phyloP scores from a whole-genome alignment of 148 eudicot species.

The Polygonum aviculare region DNA sequence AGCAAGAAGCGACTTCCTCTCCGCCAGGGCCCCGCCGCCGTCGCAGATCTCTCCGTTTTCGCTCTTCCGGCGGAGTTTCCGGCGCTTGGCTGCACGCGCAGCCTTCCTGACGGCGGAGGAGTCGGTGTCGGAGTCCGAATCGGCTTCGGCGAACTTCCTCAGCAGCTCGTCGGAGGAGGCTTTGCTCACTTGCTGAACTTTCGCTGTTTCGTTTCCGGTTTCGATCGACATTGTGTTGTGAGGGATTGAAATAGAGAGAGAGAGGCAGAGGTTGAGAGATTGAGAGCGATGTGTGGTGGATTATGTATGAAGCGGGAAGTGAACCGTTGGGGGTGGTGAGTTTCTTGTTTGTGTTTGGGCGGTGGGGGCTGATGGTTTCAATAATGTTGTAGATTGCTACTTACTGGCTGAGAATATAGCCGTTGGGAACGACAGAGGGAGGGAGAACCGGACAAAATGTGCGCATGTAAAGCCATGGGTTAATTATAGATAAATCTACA shows the following conservation, averaged over 20 bases:
- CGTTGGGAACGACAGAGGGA: conserved; percentile 29
- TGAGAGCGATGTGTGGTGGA: neutral
- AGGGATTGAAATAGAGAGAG: conserved; percentile 7
- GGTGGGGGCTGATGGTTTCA: conserved; percentile 14
- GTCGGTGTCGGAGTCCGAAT: conserved; percentile 24
- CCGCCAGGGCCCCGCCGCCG: conserved; percentile 18
- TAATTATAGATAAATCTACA: neutral
- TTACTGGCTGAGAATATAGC: conserved; percentile 40
- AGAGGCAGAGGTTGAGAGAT: neutral
- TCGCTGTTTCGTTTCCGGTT: conserved; percentile 13
- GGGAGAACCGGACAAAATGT: neutral
- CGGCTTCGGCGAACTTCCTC: conserved; percentile 56
- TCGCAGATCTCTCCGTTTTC: conserved; percentile 3
- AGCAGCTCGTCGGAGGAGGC: conserved; percentile 71
- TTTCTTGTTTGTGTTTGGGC: conserved; percentile 4
- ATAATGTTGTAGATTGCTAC: neutral
- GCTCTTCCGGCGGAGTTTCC: neutral
- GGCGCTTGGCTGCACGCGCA: conserved; percentile 26
- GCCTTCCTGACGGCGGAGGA: conserved; percentile 16
- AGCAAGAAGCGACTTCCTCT: conserved; percentile 48
- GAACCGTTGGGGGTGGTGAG: conserved; percentile 30
- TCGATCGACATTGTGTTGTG: conserved; percentile 10
- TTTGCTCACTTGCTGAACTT: conserved; percentile 62
- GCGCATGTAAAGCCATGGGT: neutral
- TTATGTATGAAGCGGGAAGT: conserved; percentile 11